A percentile compares a stretch with the other conserved stretches of the same genome.
Conservation (phyloP, 257 asterid species). For the Mentha longifolia region DNA sequence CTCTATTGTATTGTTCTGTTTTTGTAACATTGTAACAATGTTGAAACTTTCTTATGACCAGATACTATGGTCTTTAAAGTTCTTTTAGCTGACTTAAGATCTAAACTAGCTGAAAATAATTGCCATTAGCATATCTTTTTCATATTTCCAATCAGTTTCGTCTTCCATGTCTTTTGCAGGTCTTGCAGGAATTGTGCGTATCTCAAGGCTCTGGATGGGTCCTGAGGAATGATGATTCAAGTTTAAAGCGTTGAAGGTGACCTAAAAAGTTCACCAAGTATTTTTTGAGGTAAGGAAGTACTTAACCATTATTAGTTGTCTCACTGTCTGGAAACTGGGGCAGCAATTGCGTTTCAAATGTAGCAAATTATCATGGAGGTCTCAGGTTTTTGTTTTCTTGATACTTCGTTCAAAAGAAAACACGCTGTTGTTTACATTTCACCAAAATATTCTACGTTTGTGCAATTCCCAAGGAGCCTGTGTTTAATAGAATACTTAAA, state of each 20-base stretch:
- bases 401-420: background rate
- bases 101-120: background rate
- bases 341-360: background rate
- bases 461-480: too few relatives aligned
- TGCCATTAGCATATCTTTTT: background rate
- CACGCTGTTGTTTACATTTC: too few relatives aligned
- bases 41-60: background rate
- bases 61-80: background rate
- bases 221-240: slow-evolving; percentile 36
- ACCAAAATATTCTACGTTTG: too few relatives aligned
- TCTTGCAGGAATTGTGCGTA: slow-evolving; percentile 62
- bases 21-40: background rate
- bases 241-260: background rate
- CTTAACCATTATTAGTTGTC: background rate
- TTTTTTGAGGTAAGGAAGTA: background rate
- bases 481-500: too few relatives aligned
- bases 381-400: background rate
- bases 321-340: background rate
- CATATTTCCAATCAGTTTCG: slow-evolving; percentile 1
- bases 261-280: background rate
- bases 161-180: slow-evolving; percentile 53
- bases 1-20: background rate
- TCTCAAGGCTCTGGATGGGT: slow-evolving; percentile 69
- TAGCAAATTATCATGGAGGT: background rate
- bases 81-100: background rate